Base-by-base conservation (phyloP, 805 yeast species). In the Pichia nakasei region DNA sequence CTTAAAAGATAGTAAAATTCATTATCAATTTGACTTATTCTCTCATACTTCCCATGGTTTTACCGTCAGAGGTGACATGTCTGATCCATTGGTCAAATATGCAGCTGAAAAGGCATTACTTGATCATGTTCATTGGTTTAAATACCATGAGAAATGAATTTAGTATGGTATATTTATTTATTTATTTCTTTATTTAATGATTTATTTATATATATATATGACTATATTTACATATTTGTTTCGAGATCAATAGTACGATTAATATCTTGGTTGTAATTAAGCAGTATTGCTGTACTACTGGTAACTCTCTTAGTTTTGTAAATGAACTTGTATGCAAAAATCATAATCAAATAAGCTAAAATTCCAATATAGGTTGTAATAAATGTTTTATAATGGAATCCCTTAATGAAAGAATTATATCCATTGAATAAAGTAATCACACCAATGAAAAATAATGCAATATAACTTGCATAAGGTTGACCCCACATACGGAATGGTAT, bases 41-140 rank as follows among this genome's bases (percentile, higher is more conserved):
- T 59, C 81, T 27, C 82, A 82, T 44, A 81, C 75, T 21, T 21
- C 59, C 4, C 97, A 89, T 60, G 97, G 96, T 1, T 89, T 69
- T 60, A 77, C 95, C 19, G 79, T 75, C 36, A 82, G 85, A 65
- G 95, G 94, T 45, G 95, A 88, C 58, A 49, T 72, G 29, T 48
- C 65, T 11, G 65, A 67, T 47, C 81, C 82, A 20, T 59, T 53
- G 29, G 75, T 74, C 45, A 69, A 61, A 52, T 80, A 79, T 52
- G 87, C 94, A 35, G 78, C 73, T 60, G 83, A 82, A 49, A 82
- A 81, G 68, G 69, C 80, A 2, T 64, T 82, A 35, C 36, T 55
- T 39, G 73, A 71, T 67, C 75, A 80, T 64, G 53, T 60, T 19
- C 39, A 36, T 29, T 63, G 63, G 61, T 60, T 64, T 40, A 51